Conservation (phyloP, 495 filamentous ascomycete genomes). For the Thermothielavioides terrestris region DNA sequence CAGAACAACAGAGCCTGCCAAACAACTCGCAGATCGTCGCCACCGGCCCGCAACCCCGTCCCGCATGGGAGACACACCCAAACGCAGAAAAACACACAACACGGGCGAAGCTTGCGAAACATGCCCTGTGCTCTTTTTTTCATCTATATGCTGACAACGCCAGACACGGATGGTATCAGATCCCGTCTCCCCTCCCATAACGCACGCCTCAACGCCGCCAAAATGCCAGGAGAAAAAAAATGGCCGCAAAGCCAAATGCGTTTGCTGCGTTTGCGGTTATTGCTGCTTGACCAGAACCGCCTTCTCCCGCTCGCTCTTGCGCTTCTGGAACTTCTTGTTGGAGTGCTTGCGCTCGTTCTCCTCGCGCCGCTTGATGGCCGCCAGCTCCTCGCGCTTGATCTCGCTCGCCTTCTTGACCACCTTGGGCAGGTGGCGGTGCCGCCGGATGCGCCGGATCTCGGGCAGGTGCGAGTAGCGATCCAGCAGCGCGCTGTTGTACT, state of each 20-base stretch:
- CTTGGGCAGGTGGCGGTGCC: constrained; percentile 88
- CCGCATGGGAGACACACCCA: too few relatives aligned
- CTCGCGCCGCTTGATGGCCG: constrained; percentile 74
- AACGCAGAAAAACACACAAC: background rate
- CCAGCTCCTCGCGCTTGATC: constrained; percentile 88
- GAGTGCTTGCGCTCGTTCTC: constrained; percentile 93
- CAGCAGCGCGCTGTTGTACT: constrained; percentile 81
- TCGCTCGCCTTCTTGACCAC: constrained; percentile 94
- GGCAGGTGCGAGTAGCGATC: constrained; percentile 91
- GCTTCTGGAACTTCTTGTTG: constrained; percentile 63
- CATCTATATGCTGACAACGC: constrained; percentile 8
- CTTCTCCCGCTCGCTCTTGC: constrained; percentile 84
- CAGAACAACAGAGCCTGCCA: too few relatives aligned
- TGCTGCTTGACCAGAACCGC: constrained; percentile 74
- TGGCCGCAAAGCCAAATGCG: background rate
- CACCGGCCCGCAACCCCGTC: too few relatives aligned
- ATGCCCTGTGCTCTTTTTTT: background rate
- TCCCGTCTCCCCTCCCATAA: constrained; percentile 8
- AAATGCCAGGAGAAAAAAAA: background rate
- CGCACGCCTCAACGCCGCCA: constrained; percentile 11
- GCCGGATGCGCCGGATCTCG: constrained; percentile 80
- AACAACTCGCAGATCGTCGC: too few relatives aligned
- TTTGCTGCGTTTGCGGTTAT: too few relatives aligned
- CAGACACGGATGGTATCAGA: constrained; percentile 22
- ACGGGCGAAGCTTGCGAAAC: background rate